Evolutionary conservation across 2,329 filamentous ascomycete genomes (phyloP), one percentile per base, ranked within the genome.

Genomic region (Xylariales sp.): DNA sequence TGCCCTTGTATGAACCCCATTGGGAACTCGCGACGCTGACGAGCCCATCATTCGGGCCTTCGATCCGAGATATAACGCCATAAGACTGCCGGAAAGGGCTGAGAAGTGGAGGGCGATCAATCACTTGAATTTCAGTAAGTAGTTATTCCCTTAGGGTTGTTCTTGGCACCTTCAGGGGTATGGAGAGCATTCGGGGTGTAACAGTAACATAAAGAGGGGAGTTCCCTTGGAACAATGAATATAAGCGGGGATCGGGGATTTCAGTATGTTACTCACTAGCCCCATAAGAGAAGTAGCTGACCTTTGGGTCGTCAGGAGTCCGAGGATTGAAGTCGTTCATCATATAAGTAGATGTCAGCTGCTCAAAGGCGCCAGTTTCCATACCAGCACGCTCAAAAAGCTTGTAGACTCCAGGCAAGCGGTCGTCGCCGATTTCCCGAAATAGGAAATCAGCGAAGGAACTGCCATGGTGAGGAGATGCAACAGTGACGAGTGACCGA

Each of bases 21-120:
- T 81, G 81, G 53, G 86, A 85, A 73, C 88, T 90, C 58, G 81
- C 79, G 10, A 91, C 87, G 75, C 87, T 93, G 12, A 91, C 89
- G n/a, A 91, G 80, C 1, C 89, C 89, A 72, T 91, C 89, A 71
- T 91, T 91, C 16, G 86, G 81, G 0, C 89, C 89, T 73, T 91
- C 89, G 0, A 75, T 73, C 45, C 79, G 77, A 10, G 80, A 72
- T 28, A 91, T 80, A 9, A 90, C 78, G 1, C 76, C 72, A 70
- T 87, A 83, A 3, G 88, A 84, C 52, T 81, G 78, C 5, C 86
- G 81, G 73, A 91, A 90, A 2, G 86, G 86, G 83, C 90, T 93
- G 82, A 83, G 89, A 74, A 86, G 87, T 83, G 82, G 92, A 82
- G 82, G 84, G 23, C 75, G 80, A 16, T 80, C 75, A 54, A 84